A percentile compares a stretch with the other conserved stretches of the same genome.
These are phyloP conservation scores for Fomitopsis betulina DNA, from an alignment of 1,284 basidiomycete species.

Conservation along the genomic window DNA sequence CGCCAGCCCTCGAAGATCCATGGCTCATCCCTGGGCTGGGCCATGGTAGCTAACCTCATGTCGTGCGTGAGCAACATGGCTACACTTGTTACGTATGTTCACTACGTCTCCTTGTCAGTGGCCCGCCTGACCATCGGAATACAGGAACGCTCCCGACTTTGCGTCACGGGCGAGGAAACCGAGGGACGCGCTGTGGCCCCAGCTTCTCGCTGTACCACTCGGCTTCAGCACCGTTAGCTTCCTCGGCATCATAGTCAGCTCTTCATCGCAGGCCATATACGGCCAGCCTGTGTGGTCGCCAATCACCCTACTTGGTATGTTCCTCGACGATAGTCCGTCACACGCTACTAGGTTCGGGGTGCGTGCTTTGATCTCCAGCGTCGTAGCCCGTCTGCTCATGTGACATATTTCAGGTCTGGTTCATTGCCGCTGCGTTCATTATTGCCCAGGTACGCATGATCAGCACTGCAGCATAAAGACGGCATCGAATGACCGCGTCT, in stretches of 20 bases:
- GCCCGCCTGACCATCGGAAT: neutral
- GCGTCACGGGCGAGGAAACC: slow-evolving; percentile 70
- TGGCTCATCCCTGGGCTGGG: slow-evolving; percentile 73
- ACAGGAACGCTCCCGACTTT: slow-evolving; percentile 75
- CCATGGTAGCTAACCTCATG: slow-evolving; percentile 76
- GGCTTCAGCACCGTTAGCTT: slow-evolving; percentile 78
- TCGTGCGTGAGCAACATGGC: slow-evolving; percentile 80
- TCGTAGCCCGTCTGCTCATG: neutral
- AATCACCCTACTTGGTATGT: slow-evolving; percentile 64
- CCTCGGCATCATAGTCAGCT: slow-evolving; percentile 82
- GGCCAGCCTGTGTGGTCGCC: slow-evolving; percentile 80
- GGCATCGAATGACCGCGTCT: neutral
- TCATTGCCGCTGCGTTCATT: slow-evolving; percentile 74
- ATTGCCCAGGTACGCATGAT: slow-evolving; percentile 53
- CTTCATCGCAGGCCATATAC: slow-evolving; percentile 73
- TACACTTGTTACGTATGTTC: slow-evolving; percentile 63
- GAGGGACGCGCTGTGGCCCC: slow-evolving; percentile 65
- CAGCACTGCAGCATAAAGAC: neutral
- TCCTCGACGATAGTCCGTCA: slow-evolving; percentile 64
- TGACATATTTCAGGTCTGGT: slow-evolving; percentile 46
- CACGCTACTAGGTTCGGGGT: slow-evolving; percentile 64
- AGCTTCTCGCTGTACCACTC: slow-evolving; percentile 70
- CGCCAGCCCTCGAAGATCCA: slow-evolving; percentile 61
- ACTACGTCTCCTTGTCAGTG: neutral
- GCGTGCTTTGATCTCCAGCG: slow-evolving; percentile 12